phyloP scores from a whole-genome alignment of 805 yeast genomes.

The Alloascoidea hylecoeti region DNA sequence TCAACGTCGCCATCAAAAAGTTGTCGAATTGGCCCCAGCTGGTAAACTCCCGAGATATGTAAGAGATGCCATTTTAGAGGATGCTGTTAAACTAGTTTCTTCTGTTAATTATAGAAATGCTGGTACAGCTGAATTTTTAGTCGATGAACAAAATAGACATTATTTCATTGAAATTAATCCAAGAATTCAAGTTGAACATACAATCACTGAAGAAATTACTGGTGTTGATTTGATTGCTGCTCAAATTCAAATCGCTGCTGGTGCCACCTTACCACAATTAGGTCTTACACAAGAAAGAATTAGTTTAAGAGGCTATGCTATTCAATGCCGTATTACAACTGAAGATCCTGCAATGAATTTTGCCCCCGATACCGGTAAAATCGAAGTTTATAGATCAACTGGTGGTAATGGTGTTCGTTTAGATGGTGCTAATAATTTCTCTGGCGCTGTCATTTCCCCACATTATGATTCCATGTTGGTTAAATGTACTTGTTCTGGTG shows the following conservation, averaged over 20 bases:
- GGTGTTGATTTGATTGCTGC: conserved; percentile 53
- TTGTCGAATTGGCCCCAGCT: conserved; percentile 43
- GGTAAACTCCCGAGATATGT: conserved; percentile 35
- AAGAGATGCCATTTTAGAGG: conserved; percentile 28
- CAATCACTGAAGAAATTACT: conserved; percentile 41
- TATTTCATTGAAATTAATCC: conserved; percentile 46
- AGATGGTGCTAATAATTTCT: conserved; percentile 84
- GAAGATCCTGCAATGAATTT: conserved; percentile 77
- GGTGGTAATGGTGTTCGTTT: conserved; percentile 90
- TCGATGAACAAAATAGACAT: conserved; percentile 35
- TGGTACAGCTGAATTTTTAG: conserved; percentile 43
- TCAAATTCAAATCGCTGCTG: conserved; percentile 81
- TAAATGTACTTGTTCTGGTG: conserved; percentile 74
- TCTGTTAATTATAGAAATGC: conserved; percentile 40
- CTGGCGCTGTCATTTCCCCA: conserved; percentile 75
- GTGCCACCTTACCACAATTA: conserved; percentile 68
- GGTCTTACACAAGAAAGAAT: conserved; percentile 74
- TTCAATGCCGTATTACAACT: conserved; percentile 81
- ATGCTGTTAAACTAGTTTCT: conserved; percentile 33
- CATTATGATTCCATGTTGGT: conserved; percentile 87
- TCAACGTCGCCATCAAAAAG: conserved; percentile 42
- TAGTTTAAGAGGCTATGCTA: conserved; percentile 77
- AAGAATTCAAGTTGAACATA: conserved; percentile 43
- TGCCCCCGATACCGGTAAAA: conserved; percentile 82
- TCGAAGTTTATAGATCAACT: conserved; percentile 76